Conservation (phyloP, 305 asterid genomes). For the Solanum aculeatissimum region DNA sequence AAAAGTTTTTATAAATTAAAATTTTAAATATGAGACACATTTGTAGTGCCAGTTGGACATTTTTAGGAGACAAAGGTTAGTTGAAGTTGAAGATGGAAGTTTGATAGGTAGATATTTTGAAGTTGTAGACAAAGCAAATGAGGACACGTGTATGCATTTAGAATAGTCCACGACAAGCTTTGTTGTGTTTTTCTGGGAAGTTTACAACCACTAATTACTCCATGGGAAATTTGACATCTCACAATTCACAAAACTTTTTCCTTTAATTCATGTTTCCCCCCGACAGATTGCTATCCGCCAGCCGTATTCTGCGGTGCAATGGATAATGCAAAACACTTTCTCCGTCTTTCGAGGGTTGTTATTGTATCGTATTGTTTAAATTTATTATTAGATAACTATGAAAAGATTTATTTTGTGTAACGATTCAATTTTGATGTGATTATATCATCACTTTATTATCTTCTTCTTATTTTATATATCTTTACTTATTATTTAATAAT, state of each 20-base stretch:
- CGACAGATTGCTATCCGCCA: not conserved
- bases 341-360: no score
- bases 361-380: no score
- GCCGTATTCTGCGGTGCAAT: not conserved
- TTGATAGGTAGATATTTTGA: constrained; percentile 18
- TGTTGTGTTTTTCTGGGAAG: not conserved
- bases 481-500: no score
- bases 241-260: not conserved
- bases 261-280: not conserved
- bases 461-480: no score
- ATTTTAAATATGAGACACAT: not conserved
- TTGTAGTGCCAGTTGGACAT: not conserved
- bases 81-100: not conserved
- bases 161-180: constrained; percentile 7
- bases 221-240: not conserved
- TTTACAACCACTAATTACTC: not conserved
- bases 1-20: no score
- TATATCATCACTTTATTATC: no score
- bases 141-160: constrained; percentile 9
- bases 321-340: not conserved
- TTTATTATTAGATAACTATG: no score
- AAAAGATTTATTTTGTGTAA: no score
- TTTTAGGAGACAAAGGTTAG: not conserved
- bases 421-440: no score
- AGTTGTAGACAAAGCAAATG: not conserved